A percentile compares a stretch with the other conserved stretches of the same genome.
These are phyloP conservation scores for Globisporangium sylvaticum DNA, from an alignment of 352 stramenopile genomes.

Conservation along the genomic window DNA sequence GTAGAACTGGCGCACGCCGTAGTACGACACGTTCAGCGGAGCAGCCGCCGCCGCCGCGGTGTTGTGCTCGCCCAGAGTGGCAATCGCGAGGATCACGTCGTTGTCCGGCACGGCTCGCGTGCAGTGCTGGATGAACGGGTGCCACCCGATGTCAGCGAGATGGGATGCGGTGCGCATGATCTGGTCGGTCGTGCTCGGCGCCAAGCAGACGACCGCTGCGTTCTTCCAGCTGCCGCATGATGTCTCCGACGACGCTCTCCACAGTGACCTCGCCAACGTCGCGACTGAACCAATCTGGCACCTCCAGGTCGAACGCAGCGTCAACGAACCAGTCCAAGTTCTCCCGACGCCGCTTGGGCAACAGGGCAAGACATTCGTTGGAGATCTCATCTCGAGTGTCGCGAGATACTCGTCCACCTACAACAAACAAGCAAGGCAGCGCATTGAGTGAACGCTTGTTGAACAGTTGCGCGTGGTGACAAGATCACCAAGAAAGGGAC, in stretches of 20 bases:
- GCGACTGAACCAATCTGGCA: not conserved
- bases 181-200: not conserved
- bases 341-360: not conserved
- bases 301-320: not conserved
- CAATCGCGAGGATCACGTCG: not conserved
- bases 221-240: not conserved
- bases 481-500: too few relatives aligned
- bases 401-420: not conserved
- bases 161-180: not conserved
- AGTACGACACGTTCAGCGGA: not conserved
- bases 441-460: not conserved
- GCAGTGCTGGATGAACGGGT: not conserved
- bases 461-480: not conserved
- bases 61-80: not conserved
- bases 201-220: not conserved
- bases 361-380: not conserved
- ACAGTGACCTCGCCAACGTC: not conserved
- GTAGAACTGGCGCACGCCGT: slow-evolving; percentile 4
- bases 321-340: not conserved
- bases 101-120: not conserved
- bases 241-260: not conserved
- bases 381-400: not conserved
- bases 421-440: not conserved
- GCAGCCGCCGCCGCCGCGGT: not conserved
- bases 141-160: not conserved